phyloP scores from a whole-genome alignment of 192 early-diverging fungal species.

The Ambispora gerdemannii region DNA sequence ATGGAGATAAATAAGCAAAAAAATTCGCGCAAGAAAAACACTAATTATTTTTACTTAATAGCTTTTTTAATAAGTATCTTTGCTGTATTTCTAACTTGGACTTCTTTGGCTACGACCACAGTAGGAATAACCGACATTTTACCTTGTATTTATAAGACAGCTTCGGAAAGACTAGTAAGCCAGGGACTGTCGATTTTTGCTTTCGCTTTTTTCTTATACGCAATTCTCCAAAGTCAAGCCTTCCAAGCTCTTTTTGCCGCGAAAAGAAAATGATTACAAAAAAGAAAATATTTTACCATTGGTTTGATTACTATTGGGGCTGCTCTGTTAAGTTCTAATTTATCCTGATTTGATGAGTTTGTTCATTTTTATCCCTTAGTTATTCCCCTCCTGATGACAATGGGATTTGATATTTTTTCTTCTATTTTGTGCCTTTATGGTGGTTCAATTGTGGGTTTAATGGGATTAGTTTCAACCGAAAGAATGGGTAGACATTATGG shows the following conservation, averaged over 20 bases:
- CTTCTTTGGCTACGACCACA: too few relatives aligned
- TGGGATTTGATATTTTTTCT: slow-evolving; percentile 11
- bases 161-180: too few relatives aligned
- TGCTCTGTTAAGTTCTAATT: background rate
- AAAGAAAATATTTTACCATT: slow-evolving; percentile 1
- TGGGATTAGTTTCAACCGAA: background rate
- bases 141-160: too few relatives aligned
- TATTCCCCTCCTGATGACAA: background rate
- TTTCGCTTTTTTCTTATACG: slow-evolving; percentile 1
- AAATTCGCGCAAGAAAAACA: too few relatives aligned
- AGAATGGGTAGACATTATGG: background rate
- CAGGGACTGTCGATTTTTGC: background rate
- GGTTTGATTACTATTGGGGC: background rate
- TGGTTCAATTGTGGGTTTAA: background rate
- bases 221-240: background rate
- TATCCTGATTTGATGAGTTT: background rate
- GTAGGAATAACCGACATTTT: too few relatives aligned
- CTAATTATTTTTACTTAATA: too few relatives aligned
- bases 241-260: background rate
- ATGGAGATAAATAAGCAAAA: too few relatives aligned
- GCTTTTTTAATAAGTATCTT: too few relatives aligned
- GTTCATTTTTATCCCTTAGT: slow-evolving; percentile 10
- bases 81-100: too few relatives aligned
- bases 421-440: background rate
- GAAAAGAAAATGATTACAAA: slow-evolving; percentile 15